Conservation (phyloP, 176 grass and related monocot genomes). For the Rhynchospora tenuis region DNA sequence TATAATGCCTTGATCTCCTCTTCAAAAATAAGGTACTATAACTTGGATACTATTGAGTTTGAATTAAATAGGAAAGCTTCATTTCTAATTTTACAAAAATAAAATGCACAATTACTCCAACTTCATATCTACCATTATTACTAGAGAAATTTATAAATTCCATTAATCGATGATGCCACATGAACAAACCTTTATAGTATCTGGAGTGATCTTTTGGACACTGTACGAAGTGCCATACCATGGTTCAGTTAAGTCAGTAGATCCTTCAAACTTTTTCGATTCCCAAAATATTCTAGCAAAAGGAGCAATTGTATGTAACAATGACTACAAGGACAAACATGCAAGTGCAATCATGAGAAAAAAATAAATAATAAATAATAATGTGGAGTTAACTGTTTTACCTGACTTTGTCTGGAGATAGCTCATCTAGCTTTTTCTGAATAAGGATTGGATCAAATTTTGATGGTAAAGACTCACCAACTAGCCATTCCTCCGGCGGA, state of each 20-base stretch:
- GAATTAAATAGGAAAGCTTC: background rate
- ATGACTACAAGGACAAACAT: background rate
- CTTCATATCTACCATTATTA: no score
- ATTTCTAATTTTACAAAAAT: background rate
- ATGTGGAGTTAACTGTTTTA: slow-evolving; percentile 18
- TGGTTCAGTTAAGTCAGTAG: slow-evolving; percentile 57
- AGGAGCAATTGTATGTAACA: slow-evolving; percentile 5
- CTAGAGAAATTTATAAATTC: background rate
- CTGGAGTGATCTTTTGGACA: slow-evolving; percentile 56
- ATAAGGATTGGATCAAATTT: slow-evolving; percentile 68
- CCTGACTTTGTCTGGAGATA: slow-evolving; percentile 75
- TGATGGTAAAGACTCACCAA: slow-evolving; percentile 49
- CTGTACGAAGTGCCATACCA: slow-evolving; percentile 79
- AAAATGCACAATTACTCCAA: background rate
- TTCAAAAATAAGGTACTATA: no score
- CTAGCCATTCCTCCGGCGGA: slow-evolving; percentile 91
- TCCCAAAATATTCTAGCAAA: slow-evolving; percentile 73
- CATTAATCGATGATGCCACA: background rate
- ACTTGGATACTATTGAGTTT: background rate
- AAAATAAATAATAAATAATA: background rate
- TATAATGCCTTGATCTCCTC: no score
- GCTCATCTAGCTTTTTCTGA: slow-evolving; percentile 58
- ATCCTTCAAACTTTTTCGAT: slow-evolving; percentile 87
- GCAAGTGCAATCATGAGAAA: background rate
- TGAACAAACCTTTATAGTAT: slow-evolving; percentile 59